Conservation (phyloP, 1,139 yeast species). For the Barnettozyma hawaiiensis region DNA sequence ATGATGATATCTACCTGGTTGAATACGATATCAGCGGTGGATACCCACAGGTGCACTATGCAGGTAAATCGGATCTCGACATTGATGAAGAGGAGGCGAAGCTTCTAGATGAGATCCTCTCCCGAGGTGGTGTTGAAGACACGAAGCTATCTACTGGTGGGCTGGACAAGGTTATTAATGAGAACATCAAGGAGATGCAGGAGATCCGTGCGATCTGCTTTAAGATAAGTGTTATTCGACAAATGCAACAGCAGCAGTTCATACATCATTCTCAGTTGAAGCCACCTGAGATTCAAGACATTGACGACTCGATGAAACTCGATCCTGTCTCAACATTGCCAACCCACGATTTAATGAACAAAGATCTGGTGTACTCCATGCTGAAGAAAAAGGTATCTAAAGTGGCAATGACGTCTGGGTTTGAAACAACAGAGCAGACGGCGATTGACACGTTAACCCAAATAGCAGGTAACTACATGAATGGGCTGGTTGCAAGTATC, state of each 20-base stretch:
- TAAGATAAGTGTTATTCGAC: conserved; percentile 81
- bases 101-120: conserved; percentile 30
- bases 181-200: conserved; percentile 75
- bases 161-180: conserved; percentile 52
- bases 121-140: conserved; percentile 31
- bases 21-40: conserved; percentile 86
- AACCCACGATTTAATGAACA: conserved; percentile 48
- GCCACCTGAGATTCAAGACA: conserved; percentile 58
- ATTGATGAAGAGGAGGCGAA: conserved; percentile 48
- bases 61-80: conserved; percentile 46
- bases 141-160: conserved; percentile 48
- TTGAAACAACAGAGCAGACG: conserved; percentile 72
- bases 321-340: conserved; percentile 72
- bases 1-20: conserved; percentile 44
- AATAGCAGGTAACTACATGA: conserved; percentile 73
- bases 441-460: conserved; percentile 82
- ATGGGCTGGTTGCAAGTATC: conserved; percentile 67
- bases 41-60: conserved; percentile 58
- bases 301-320: conserved; percentile 60
- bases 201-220: conserved; percentile 83
- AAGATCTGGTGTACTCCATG: conserved; percentile 57
- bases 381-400: conserved; percentile 69
- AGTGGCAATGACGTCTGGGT: conserved; percentile 88
- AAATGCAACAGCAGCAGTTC: conserved; percentile 75
- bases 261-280: conserved; percentile 70